phyloP scores from a whole-genome alignment of 2,329 filamentous ascomycete genomes.

The Myriosclerotinia curreyana region DNA sequence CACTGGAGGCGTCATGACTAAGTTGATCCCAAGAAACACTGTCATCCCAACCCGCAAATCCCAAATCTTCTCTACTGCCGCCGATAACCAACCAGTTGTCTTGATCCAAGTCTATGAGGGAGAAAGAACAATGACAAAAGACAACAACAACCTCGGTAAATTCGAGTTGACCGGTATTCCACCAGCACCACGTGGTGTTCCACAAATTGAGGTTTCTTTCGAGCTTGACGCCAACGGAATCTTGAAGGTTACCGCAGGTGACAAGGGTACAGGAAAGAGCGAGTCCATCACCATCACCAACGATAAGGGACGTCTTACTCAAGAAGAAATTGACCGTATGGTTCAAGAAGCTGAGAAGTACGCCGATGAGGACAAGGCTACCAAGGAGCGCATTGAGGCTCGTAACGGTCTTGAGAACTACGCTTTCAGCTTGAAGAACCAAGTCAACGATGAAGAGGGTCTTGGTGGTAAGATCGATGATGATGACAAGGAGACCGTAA shows the following conservation, averaged over 20 bases:
- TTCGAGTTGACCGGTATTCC: slow-evolving; percentile 97
- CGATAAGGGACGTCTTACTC: slow-evolving; percentile 95
- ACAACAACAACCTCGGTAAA: slow-evolving; percentile 96
- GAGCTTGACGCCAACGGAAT: slow-evolving; percentile 99
- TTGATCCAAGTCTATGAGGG: slow-evolving; percentile 95
- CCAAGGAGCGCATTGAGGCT: slow-evolving; percentile 92
- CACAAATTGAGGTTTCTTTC: slow-evolving; percentile 97
- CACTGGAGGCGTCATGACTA: slow-evolving; percentile 96
- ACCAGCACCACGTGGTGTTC: slow-evolving; percentile 90
- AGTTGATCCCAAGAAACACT: slow-evolving; percentile 91
- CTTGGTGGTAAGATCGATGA: slow-evolving; percentile 98
- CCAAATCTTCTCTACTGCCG: slow-evolving; percentile 95
- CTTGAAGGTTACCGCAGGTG: slow-evolving; percentile 89
- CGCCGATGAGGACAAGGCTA: slow-evolving; percentile 98
- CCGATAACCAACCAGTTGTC: slow-evolving; percentile 94
- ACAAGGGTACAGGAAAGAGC: slow-evolving; percentile 97
- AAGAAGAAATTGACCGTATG: slow-evolving; percentile 99
- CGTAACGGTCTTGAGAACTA: slow-evolving; percentile 99
- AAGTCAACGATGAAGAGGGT: slow-evolving; percentile 94
- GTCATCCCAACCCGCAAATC: slow-evolving; percentile 94
- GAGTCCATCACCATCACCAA: slow-evolving; percentile 99
- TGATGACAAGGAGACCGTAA: slow-evolving; percentile 93
- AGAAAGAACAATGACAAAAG: slow-evolving; percentile 85
- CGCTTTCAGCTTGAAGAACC: slow-evolving; percentile 98
- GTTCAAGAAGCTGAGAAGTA: slow-evolving; percentile 97